Evolutionary conservation across 495 filamentous ascomycete genomes (phyloP).

Genomic region (Penicillium herquei): DNA sequence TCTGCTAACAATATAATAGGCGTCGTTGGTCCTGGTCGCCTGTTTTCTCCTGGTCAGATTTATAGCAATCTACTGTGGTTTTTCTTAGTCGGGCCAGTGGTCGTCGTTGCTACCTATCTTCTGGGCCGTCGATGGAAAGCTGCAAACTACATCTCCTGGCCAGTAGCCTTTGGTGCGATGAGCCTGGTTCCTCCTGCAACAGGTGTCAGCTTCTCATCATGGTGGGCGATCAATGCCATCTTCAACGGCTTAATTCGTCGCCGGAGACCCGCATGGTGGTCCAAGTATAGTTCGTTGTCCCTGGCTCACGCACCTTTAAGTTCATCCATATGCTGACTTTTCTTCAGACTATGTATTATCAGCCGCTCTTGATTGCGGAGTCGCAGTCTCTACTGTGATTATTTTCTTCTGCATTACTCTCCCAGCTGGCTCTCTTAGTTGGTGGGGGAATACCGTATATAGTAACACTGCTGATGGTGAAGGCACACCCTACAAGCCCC

Average conservation of each 20-base stretch:
- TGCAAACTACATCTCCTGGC: slow-evolving; percentile 59
- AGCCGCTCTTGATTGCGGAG: slow-evolving; percentile 58
- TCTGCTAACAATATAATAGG: slow-evolving; percentile 19
- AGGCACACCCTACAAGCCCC: slow-evolving; percentile 40
- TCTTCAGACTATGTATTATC: slow-evolving; percentile 61
- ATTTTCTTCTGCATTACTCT: slow-evolving; percentile 73
- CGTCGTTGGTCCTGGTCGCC: slow-evolving; percentile 61
- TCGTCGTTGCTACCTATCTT: slow-evolving; percentile 56
- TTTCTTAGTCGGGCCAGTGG: slow-evolving; percentile 58
- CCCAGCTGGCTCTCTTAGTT: slow-evolving; percentile 54
- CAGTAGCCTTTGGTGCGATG: slow-evolving; percentile 67
- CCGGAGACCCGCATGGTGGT: slow-evolving; percentile 64
- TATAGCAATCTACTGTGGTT: slow-evolving; percentile 65
- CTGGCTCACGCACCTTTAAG: slow-evolving; percentile 34
- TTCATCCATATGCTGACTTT: slow-evolving; percentile 37
- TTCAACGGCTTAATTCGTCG: slow-evolving; percentile 63
- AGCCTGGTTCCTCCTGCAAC: slow-evolving; percentile 64
- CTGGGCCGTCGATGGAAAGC: slow-evolving; percentile 52
- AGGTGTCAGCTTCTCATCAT: slow-evolving; percentile 66
- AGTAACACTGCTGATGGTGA: slow-evolving; percentile 45
- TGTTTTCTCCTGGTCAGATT: slow-evolving; percentile 67
- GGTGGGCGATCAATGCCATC: slow-evolving; percentile 63
- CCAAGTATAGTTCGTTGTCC: slow-evolving; percentile 49
- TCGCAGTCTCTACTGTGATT: slow-evolving; percentile 60
- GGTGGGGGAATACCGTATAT: slow-evolving; percentile 66